Conservation (phyloP, 2,329 filamentous ascomycete species). For the Colletotrichum godetiae region DNA sequence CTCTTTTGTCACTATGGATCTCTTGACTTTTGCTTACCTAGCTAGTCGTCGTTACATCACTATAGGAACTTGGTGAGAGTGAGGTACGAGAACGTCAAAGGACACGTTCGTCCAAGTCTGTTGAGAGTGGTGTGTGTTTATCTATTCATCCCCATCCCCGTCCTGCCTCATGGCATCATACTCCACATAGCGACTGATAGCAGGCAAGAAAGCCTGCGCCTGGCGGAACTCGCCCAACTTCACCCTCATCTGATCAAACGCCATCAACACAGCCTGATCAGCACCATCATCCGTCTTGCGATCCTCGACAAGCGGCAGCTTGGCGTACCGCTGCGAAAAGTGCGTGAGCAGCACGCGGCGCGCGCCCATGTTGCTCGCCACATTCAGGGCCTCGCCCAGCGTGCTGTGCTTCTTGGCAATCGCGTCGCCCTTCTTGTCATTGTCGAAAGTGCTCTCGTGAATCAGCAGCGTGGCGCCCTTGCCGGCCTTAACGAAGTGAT, state of each 20-base stretch:
- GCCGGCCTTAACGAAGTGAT: conserved; percentile 77
- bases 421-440: conserved; percentile 83
- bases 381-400: conserved; percentile 82
- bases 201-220: conserved; percentile 71
- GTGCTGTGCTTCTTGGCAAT: conserved; percentile 91
- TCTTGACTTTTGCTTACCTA: no score
- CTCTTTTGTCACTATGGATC: no score
- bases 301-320: conserved; percentile 67
- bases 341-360: conserved; percentile 88
- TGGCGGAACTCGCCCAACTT: conserved; percentile 76
- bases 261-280: conserved; percentile 75
- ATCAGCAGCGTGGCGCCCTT: conserved; percentile 83
- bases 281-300: conserved; percentile 46
- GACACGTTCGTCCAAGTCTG: background rate
- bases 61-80: no score
- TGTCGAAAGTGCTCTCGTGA: conserved; percentile 96
- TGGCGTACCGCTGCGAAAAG: conserved; percentile 94
- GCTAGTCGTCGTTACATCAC: no score
- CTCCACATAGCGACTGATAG: conserved; percentile 67
- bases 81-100: background rate
- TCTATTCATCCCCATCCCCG: background rate
- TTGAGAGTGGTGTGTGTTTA: background rate
- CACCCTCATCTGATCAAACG: conserved; percentile 84
- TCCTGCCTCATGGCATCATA: conserved; percentile 39
- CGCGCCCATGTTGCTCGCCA: conserved; percentile 83